Conservation (phyloP, 768 basidiomycete genomes). For the Termitomyces sp. region DNA sequence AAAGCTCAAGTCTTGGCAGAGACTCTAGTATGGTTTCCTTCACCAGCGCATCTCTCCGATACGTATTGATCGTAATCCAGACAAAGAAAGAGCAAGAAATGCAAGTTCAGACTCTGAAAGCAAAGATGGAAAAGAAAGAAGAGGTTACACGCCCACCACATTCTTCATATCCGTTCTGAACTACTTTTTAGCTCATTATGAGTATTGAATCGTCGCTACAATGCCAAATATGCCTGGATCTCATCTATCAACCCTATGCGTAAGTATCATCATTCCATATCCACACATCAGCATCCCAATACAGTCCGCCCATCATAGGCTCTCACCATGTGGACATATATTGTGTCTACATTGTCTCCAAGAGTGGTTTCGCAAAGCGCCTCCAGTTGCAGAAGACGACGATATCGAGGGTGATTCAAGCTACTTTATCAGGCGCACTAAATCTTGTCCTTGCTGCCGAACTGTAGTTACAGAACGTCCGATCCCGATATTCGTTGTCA, state of each 20-base stretch:
- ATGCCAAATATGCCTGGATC: slow-evolving; percentile 78
- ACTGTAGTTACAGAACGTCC: slow-evolving; percentile 51
- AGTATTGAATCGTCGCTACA: slow-evolving; percentile 55
- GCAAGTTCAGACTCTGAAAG: slow-evolving; percentile 37
- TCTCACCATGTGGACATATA: slow-evolving; percentile 76
- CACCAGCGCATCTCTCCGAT: background rate
- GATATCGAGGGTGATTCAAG: slow-evolving; percentile 30
- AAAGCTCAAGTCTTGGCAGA: slow-evolving; percentile 34
- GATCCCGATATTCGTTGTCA: slow-evolving; percentile 64
- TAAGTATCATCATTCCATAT: slow-evolving; percentile 28
- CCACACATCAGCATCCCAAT: background rate
- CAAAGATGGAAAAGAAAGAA: slow-evolving; percentile 45
- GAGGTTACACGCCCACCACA: slow-evolving; percentile 37
- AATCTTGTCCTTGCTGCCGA: slow-evolving; percentile 73
- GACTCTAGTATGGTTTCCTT: slow-evolving; percentile 27
- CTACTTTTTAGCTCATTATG: slow-evolving; percentile 38
- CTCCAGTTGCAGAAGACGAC: slow-evolving; percentile 33
- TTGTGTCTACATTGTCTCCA: slow-evolving; percentile 68
- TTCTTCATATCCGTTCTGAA: background rate
- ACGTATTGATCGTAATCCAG: slow-evolving; percentile 21
- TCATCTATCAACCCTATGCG: slow-evolving; percentile 61
- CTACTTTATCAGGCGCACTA: slow-evolving; percentile 52
- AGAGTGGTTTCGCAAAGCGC: slow-evolving; percentile 74
- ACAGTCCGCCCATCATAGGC: slow-evolving; percentile 29
- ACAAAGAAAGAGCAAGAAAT: slow-evolving; percentile 39